These are phyloP conservation scores for Solanum pinnatisectum DNA, from an alignment of 257 asterid genomes.

Conservation along the genomic window DNA sequence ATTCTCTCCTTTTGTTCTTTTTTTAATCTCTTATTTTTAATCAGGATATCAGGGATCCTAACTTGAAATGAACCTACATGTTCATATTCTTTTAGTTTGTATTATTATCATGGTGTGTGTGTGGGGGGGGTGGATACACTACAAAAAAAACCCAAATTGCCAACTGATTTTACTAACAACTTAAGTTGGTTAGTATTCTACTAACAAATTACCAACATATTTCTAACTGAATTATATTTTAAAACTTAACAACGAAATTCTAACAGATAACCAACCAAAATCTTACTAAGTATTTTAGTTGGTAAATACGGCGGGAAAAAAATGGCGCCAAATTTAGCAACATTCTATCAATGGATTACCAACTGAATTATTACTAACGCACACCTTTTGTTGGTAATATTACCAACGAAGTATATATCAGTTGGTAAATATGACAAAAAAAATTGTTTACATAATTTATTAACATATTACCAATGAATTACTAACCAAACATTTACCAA, in stretches of 20 bases:
- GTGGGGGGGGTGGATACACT: neutral
- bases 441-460: too few species aligned
- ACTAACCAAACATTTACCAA: too few species aligned
- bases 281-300: neutral
- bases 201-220: neutral
- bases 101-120: too few species aligned
- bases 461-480: too few species aligned
- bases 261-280: neutral
- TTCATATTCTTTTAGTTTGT: too few species aligned
- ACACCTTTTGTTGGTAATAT: neutral
- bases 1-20: too few species aligned
- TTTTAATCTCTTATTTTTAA: too few species aligned
- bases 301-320: neutral
- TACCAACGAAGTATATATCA: neutral
- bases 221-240: neutral
- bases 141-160: neutral
- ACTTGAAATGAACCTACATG: too few species aligned
- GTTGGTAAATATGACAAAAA: too few species aligned
- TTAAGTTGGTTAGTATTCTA: neutral
- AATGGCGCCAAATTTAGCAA: neutral
- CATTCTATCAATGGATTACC: neutral
- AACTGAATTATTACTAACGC: neutral
- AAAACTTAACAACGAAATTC: neutral
- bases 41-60: too few species aligned
- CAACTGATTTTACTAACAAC: neutral